phyloP scores from a whole-genome alignment of 306 rosid species.

The Cucurbita argyrosperma region DNA sequence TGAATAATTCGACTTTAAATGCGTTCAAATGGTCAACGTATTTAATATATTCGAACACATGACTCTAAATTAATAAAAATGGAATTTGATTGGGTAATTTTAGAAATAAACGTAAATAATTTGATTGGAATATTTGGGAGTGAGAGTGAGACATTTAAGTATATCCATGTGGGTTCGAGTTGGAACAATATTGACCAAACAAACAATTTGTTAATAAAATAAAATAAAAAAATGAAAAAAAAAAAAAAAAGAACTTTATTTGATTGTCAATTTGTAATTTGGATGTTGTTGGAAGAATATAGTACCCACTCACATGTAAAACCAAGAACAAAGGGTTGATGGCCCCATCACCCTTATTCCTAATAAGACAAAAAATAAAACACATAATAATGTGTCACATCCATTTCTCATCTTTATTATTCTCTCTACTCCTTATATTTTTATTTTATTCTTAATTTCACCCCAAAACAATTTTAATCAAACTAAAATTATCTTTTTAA shows the following conservation, averaged over 20 bases:
- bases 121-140: background rate
- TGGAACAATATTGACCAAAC: background rate
- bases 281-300: background rate
- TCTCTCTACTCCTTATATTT: background rate
- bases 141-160: background rate
- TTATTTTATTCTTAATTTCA: background rate
- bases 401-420: background rate
- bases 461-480: background rate
- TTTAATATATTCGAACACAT: background rate
- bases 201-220: background rate
- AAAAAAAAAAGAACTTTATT: background rate
- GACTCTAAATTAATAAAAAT: background rate
- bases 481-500: too few species aligned
- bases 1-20: background rate
- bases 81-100: background rate
- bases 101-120: background rate
- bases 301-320: background rate
- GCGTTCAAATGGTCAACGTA: background rate
- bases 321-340: background rate
- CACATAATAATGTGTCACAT: background rate
- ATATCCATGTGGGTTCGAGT: background rate
- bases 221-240: background rate
- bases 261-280: slow-evolving; percentile 1
- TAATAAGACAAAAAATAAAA: background rate
- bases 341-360: background rate